These are phyloP conservation scores for Chlamydomonas sphaeroides DNA, from an alignment of 139 green algal genomes.

Conservation along the genomic window DNA sequence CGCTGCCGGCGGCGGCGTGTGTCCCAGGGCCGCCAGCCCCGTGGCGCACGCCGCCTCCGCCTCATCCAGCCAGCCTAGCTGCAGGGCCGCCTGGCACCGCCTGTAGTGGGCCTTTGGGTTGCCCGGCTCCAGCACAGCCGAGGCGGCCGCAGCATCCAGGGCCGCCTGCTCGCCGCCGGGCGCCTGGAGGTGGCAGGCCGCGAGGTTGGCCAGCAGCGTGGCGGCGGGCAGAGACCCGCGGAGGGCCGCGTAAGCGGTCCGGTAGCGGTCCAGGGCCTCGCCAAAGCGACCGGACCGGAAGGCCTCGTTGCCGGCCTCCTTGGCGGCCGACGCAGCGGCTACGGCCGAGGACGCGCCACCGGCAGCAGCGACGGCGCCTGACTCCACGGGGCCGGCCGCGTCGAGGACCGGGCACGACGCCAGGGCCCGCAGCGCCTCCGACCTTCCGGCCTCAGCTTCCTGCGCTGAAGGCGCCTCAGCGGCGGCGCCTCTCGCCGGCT, in stretches of 20 bases:
- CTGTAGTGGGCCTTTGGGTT: conserved; percentile 5
- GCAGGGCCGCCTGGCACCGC: not conserved
- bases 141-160: not conserved
- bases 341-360: not conserved
- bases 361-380: not conserved
- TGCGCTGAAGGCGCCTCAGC: not conserved
- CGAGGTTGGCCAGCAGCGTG: not conserved
- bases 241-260: not conserved
- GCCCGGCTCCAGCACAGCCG: not conserved
- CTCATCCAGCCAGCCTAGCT: conserved; percentile 28
- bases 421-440: not conserved
- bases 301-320: conserved; percentile 9
- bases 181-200: conserved; percentile 13
- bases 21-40: not conserved
- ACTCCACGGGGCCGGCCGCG: not conserved
- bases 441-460: not conserved
- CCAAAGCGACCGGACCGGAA: not conserved
- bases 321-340: not conserved
- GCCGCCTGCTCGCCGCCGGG: not conserved
- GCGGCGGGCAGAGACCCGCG: not conserved
- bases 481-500: too few species aligned
- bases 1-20: too few species aligned
- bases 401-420: not conserved
- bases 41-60: not conserved
- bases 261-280: not conserved